A percentile compares a stretch with the other conserved stretches of the same genome.
phyloP scores from a whole-genome alignment of 2,329 filamentous ascomycete species.

The Penicillium sp. region DNA sequence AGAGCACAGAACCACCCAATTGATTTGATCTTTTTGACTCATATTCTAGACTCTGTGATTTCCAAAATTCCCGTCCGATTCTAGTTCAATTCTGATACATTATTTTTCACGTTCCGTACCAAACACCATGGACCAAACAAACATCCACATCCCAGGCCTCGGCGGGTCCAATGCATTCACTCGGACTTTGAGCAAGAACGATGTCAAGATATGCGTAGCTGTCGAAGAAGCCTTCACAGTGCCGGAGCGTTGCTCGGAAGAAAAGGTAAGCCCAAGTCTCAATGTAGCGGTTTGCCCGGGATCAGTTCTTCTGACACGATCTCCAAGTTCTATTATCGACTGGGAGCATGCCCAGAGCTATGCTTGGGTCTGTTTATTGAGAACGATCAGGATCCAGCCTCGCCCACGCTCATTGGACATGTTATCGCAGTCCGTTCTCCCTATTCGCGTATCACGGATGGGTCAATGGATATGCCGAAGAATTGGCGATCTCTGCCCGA shows the following conservation, averaged over 20 bases:
- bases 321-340: conserved; percentile 17
- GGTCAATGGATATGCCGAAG: conserved; percentile 19
- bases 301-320: background rate
- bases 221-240: conserved; percentile 17
- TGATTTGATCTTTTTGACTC: background rate
- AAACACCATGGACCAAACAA: background rate
- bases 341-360: conserved; percentile 11
- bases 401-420: conserved; percentile 15
- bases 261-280: conserved; percentile 15
- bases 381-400: background rate
- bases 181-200: conserved; percentile 10
- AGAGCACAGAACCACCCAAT: background rate
- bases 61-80: background rate
- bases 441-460: conserved; percentile 10
- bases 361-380: conserved; percentile 17
- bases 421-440: conserved; percentile 14
- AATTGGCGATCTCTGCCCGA: conserved; percentile 12
- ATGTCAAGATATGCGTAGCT: conserved; percentile 14
- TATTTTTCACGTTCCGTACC: background rate
- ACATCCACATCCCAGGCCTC: conserved; percentile 9
- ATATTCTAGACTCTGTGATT: background rate
- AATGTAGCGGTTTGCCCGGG: background rate
- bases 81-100: background rate
- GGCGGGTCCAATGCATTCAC: conserved; percentile 6
- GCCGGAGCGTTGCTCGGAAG: conserved; percentile 17